phyloP scores from a whole-genome alignment of 805 yeast genomes.

The Metschnikowia kunwiensis region DNA sequence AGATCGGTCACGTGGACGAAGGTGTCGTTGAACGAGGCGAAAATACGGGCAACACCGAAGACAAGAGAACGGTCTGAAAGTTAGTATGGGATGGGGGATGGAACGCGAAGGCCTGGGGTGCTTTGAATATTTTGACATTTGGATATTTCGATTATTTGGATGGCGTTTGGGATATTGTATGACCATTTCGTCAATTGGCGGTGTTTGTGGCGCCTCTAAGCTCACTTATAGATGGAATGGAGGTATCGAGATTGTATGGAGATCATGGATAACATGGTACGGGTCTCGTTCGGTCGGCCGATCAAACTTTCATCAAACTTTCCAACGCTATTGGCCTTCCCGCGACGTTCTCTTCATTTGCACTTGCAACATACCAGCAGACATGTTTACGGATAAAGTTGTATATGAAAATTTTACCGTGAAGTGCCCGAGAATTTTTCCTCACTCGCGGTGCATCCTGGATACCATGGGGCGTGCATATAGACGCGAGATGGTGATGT shows the following conservation, averaged over 20 bases:
- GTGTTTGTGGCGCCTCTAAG: too few relatives aligned
- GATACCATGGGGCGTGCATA: not conserved
- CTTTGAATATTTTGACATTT: not conserved
- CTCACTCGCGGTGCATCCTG: constrained; percentile 15
- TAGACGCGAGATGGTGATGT: not conserved
- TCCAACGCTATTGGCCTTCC: too few relatives aligned
- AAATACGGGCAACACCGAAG: constrained; percentile 99
- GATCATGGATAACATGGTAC: too few relatives aligned
- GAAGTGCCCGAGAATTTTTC: constrained; percentile 20
- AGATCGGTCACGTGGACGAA: constrained; percentile 99
- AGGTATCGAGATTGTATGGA: too few relatives aligned
- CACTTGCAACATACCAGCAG: constrained; percentile 22
- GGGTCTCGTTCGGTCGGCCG: too few relatives aligned
- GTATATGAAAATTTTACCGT: constrained; percentile 12
- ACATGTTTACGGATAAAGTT: constrained; percentile 21
- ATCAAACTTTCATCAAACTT: too few relatives aligned
- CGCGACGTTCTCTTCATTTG: too few relatives aligned
- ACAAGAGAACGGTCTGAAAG: constrained; percentile 83
- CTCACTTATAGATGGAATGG: too few relatives aligned
- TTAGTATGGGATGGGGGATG: constrained; percentile 12
- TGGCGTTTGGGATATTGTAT: not conserved
- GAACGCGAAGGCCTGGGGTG: not conserved
- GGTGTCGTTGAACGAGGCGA: constrained; percentile 99
- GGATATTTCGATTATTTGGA: not conserved
- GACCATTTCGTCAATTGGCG: too few relatives aligned